These are phyloP conservation scores for Lanzia echinophila DNA, from an alignment of 2,329 filamentous ascomycete genomes.

Conservation along the genomic window DNA sequence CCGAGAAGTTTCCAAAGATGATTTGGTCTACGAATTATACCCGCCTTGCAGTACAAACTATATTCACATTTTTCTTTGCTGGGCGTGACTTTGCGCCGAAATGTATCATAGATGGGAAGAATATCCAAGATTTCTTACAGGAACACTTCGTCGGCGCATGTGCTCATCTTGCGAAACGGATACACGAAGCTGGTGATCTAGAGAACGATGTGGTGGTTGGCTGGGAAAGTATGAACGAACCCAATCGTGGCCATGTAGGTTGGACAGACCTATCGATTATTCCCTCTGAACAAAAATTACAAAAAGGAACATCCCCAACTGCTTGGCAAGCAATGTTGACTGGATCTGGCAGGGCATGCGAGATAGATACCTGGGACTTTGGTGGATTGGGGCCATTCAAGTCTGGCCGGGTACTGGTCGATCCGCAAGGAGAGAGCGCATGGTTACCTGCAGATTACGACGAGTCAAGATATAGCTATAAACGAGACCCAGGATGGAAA, in stretches of 20 bases:
- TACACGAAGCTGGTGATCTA: slow-evolving; percentile 83
- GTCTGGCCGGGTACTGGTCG: slow-evolving; percentile 72
- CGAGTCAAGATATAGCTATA: slow-evolving; percentile 85
- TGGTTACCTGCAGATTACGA: slow-evolving; percentile 83
- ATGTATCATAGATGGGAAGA: slow-evolving; percentile 87
- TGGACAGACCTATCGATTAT: slow-evolving; percentile 74
- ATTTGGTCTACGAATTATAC: slow-evolving; percentile 98
- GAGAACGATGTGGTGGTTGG: slow-evolving; percentile 84
- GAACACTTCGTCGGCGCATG: slow-evolving; percentile 77
- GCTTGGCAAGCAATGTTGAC: slow-evolving; percentile 90
- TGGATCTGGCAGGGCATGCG: slow-evolving; percentile 83
- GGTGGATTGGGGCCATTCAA: slow-evolving; percentile 89
- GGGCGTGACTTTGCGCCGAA: slow-evolving; percentile 91
- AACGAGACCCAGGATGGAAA: slow-evolving; percentile 80
- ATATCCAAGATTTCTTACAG: slow-evolving; percentile 94
- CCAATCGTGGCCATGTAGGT: slow-evolving; percentile 80
- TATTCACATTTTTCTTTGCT: slow-evolving; percentile 92
- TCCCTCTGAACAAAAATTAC: slow-evolving; percentile 79
- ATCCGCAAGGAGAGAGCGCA: slow-evolving; percentile 76
- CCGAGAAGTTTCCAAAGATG: slow-evolving; percentile 91
- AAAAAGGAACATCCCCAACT: slow-evolving; percentile 89
- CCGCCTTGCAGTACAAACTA: slow-evolving; percentile 76
- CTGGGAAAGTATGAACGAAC: slow-evolving; percentile 96
- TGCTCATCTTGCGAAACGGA: slow-evolving; percentile 72
- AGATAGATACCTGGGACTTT: slow-evolving; percentile 90